Conservation (phyloP, 441 rosid species). For the Jatropha multifida region DNA sequence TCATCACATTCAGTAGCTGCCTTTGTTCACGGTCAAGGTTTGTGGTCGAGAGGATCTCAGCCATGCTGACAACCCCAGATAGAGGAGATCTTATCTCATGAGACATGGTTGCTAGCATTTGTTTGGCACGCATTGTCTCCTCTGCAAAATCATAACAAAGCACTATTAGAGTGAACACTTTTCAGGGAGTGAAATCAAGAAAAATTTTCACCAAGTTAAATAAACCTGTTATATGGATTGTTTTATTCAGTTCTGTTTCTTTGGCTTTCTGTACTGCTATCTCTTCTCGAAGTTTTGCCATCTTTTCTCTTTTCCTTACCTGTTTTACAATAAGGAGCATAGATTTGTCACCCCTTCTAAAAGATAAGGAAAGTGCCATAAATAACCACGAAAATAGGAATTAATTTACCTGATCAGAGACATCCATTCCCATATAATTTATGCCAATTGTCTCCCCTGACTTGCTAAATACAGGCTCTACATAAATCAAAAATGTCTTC, state of each 20-base stretch:
- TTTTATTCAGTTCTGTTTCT: slow-evolving; percentile 92
- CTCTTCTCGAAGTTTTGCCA: slow-evolving; percentile 88
- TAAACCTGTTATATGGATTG: slow-evolving; percentile 94
- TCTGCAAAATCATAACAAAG: slow-evolving; percentile 42
- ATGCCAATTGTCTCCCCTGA: slow-evolving; percentile 85
- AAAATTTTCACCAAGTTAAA: not conserved
- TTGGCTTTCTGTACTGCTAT: slow-evolving; percentile 95
- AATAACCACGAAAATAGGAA: slow-evolving; percentile 1
- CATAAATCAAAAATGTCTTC: slow-evolving; percentile 86
- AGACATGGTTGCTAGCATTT: slow-evolving; percentile 97
- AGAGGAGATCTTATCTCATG: slow-evolving; percentile 98
- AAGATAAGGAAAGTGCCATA: slow-evolving; percentile 3
- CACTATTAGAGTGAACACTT: slow-evolving; percentile 5
- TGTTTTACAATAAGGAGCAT: slow-evolving; percentile 31
- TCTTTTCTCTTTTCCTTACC: slow-evolving; percentile 84
- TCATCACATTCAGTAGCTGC: slow-evolving; percentile 78
- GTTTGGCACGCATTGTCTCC: slow-evolving; percentile 98
- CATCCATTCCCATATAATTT: slow-evolving; percentile 98
- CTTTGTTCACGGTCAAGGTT: slow-evolving; percentile 78
- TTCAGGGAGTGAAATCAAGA: not conserved
- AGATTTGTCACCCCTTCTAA: slow-evolving; percentile 2
- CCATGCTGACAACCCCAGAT: slow-evolving; percentile 92
- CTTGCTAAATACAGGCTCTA: slow-evolving; percentile 94
- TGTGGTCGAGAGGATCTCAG: slow-evolving; percentile 84
- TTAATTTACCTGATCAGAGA: slow-evolving; percentile 76